Evolutionary conservation across 176 grass and related monocot species (phyloP).

Genomic region (Poa pratensis): DNA sequence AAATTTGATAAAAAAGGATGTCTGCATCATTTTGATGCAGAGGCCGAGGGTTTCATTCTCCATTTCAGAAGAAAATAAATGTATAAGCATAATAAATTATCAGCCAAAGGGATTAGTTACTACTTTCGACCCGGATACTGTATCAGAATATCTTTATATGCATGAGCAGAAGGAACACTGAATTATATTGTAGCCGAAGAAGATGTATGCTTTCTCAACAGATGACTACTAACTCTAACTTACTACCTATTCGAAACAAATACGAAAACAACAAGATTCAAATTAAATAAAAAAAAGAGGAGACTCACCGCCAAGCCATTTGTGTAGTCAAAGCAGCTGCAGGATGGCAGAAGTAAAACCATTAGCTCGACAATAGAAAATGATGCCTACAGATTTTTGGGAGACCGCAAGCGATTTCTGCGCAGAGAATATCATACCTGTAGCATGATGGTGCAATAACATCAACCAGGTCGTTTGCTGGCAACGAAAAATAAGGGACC

Average conservation of each 20-base stretch:
- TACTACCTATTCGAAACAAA: not conserved
- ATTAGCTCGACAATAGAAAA: slow-evolving; percentile 13
- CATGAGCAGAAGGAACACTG: not conserved
- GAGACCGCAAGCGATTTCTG: not conserved
- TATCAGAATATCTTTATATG: not conserved
- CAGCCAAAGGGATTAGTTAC: not conserved
- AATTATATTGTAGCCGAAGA: not conserved
- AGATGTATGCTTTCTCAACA: not conserved
- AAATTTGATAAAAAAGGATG: no score
- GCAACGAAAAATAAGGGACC: slow-evolving; percentile 96
- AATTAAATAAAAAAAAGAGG: slow-evolving; percentile 32
- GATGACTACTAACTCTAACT: not conserved
- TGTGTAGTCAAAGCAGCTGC: slow-evolving; percentile 99
- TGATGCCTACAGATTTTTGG: not conserved
- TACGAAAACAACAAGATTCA: not conserved
- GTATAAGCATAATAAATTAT: slow-evolving; percentile 1
- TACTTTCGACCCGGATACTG: not conserved
- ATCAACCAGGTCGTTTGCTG: slow-evolving; percentile 96
- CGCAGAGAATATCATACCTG: slow-evolving; percentile 53
- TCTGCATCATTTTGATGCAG: no score
- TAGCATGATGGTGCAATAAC: slow-evolving; percentile 98
- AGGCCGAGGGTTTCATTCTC: no score
- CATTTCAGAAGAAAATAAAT: not conserved
- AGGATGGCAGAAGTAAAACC: slow-evolving; percentile 41
- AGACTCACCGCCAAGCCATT: slow-evolving; percentile 89